Percentiles rank a stretch among this genome's conserved stretches.
These are phyloP conservation scores for Kuraishia cidri DNA, from an alignment of 805 yeast species.

Conservation along the genomic window DNA sequence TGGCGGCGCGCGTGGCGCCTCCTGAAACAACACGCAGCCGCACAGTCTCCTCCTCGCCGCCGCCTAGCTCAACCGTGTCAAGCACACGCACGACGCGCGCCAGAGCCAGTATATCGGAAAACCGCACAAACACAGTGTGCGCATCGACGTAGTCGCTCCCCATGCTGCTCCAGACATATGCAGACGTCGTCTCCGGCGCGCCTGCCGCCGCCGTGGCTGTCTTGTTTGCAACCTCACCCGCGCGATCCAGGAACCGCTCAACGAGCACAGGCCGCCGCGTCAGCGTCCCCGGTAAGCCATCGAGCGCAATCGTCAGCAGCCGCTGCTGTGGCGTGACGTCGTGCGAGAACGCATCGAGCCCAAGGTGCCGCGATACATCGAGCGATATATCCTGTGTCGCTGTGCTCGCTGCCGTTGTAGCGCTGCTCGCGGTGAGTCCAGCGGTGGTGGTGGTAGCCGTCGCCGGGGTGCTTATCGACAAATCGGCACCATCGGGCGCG, in stretches of 20 bases:
- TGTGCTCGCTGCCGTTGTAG: too few relatives aligned
- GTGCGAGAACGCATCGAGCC: too few relatives aligned
- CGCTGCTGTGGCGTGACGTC: too few relatives aligned
- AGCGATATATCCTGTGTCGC: too few relatives aligned
- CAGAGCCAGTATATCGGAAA: conserved; percentile 16
- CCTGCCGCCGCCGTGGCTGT: background rate
- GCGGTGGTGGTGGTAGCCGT: too few relatives aligned
- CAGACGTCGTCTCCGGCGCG: too few relatives aligned
- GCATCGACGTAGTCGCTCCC: conserved; percentile 8
- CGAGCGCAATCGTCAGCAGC: conserved; percentile 9
- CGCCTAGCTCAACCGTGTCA: background rate
- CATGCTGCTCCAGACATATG: conserved; percentile 16
- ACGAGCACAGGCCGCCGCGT: conserved; percentile 7
- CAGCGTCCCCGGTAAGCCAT: conserved; percentile 10
- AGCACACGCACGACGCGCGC: conserved; percentile 10
- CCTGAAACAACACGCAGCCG: too few relatives aligned
- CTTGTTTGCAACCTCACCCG: conserved; percentile 3
- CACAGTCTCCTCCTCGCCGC: conserved; percentile 2
- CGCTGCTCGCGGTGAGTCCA: too few relatives aligned
- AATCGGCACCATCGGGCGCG: too few relatives aligned
- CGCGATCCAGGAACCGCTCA: conserved; percentile 11
- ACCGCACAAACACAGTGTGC: conserved; percentile 14
- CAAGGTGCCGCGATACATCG: too few relatives aligned
- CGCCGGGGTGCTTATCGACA: too few relatives aligned
- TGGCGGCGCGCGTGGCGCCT: too few relatives aligned